Percentiles rank a stretch among this genome's conserved stretches.
Conservation (phyloP, 495 filamentous ascomycete species). For the Tirmania nivea region DNA sequence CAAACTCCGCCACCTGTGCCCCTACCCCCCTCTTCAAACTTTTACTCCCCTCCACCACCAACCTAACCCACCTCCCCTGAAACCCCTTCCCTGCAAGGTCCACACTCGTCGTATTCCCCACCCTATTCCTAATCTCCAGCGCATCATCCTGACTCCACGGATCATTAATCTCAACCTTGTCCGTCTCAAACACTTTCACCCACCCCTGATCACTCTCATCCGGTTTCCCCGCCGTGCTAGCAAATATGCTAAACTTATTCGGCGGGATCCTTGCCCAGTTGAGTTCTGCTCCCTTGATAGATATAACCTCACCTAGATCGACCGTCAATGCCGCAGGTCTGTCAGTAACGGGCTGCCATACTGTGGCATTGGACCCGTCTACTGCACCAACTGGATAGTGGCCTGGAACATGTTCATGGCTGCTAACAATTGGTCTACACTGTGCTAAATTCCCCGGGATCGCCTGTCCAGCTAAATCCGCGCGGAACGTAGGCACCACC, state of each 20-base stretch:
- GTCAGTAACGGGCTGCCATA: constrained; percentile 44
- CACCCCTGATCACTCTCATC: constrained; percentile 4
- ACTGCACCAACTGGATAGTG: constrained; percentile 52
- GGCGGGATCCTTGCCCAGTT: constrained; percentile 48
- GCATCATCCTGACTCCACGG: constrained; percentile 16
- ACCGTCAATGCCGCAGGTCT: constrained; percentile 29
- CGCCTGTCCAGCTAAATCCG: constrained; percentile 13
- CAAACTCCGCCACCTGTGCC: constrained; percentile 55
- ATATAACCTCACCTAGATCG: constrained; percentile 19
- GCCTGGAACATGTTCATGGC: constrained; percentile 32
- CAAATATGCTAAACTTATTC: constrained; percentile 30
- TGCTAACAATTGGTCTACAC: constrained; percentile 35
- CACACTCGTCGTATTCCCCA: constrained; percentile 11
- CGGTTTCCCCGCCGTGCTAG: constrained; percentile 24
- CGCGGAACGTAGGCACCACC: constrained; percentile 35
- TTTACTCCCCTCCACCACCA: constrained; percentile 28
- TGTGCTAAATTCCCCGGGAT: constrained; percentile 38
- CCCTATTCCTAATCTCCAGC: constrained; percentile 8
- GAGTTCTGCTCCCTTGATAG: constrained; percentile 34
- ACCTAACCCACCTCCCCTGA: constrained; percentile 22
- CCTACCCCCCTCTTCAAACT: constrained; percentile 29
- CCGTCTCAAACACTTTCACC: constrained; percentile 13
- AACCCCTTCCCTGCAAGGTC: constrained; percentile 6
- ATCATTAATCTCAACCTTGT: constrained; percentile 17
- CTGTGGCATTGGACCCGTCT: constrained; percentile 47